These are phyloP conservation scores for Malus orientalis DNA, from an alignment of 306 rosid genomes.

Conservation along the genomic window DNA sequence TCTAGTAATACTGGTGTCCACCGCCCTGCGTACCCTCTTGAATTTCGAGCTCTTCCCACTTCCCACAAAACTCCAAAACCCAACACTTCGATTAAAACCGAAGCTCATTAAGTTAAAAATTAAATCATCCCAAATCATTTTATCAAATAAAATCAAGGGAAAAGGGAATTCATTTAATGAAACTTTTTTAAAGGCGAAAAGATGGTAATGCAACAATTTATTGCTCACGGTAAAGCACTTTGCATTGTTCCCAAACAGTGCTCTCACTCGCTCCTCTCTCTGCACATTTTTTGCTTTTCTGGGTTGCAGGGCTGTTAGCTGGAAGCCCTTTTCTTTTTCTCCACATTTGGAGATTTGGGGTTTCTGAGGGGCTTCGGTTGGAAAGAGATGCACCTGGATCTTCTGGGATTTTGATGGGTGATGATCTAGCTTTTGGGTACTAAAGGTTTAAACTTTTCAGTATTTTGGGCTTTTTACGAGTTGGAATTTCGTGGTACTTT, in stretches of 20 bases:
- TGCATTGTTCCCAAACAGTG: slow-evolving; percentile 15
- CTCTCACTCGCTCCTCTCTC: slow-evolving; percentile 3
- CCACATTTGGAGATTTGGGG: background rate
- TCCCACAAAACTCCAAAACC: slow-evolving; percentile 22
- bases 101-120: background rate
- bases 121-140: background rate
- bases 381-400: background rate
- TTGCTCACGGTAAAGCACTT: slow-evolving; percentile 26
- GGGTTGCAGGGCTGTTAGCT: slow-evolving; percentile 4
- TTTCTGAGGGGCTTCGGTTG: background rate
- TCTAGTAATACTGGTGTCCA: slow-evolving; percentile 3
- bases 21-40: slow-evolving; percentile 10
- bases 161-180: background rate
- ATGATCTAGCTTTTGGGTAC: slow-evolving; percentile 4
- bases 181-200: background rate
- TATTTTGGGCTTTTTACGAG: background rate
- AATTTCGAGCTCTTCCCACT: slow-evolving; percentile 23
- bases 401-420: slow-evolving; percentile 4
- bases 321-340: background rate
- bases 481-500: background rate
- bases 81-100: background rate
- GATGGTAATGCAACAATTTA: slow-evolving; percentile 12
- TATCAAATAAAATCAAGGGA: background rate
- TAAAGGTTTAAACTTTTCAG: slow-evolving; percentile 5
- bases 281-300: background rate